Conservation (phyloP, 495 filamentous ascomycete genomes). For the Hyphodiscus hymeniophilus region DNA sequence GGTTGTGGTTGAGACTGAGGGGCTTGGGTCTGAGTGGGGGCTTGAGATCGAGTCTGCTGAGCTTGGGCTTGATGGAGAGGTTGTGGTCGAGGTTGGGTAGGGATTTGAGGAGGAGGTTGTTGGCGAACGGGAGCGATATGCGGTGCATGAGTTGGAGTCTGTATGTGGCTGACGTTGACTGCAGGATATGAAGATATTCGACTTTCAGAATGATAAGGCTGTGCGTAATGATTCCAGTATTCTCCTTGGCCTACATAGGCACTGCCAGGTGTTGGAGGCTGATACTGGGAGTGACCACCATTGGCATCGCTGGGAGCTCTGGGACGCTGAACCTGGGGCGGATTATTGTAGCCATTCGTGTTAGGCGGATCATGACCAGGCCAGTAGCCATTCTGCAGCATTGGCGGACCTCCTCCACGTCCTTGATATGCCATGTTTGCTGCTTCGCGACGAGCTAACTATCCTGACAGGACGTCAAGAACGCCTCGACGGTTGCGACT, state of each 20-base stretch:
- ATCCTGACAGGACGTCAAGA: too few species aligned
- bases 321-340: not conserved
- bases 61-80: constrained; percentile 25
- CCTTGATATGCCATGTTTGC: constrained; percentile 19
- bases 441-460: not conserved
- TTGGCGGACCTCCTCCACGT: constrained; percentile 11
- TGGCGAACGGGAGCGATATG: not conserved
- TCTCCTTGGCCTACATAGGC: not conserved
- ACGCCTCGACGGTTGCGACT: too few species aligned
- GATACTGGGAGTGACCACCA: not conserved
- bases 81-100: constrained; percentile 16
- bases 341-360: not conserved
- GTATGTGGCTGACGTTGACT: not conserved
- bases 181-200: not conserved
- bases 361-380: constrained; percentile 8
- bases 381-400: constrained; percentile 17
- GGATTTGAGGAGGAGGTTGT: constrained; percentile 2
- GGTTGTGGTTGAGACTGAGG: constrained; percentile 12
- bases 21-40: too few species aligned
- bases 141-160: too few species aligned
- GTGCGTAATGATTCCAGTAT: constrained; percentile 10
- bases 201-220: not conserved
- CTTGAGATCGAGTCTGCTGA: too few species aligned
- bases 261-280: not conserved
- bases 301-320: not conserved